Evolutionary conservation across 1,284 basidiomycete species (phyloP).

Genomic region (Sporisorium exsertum): DNA sequence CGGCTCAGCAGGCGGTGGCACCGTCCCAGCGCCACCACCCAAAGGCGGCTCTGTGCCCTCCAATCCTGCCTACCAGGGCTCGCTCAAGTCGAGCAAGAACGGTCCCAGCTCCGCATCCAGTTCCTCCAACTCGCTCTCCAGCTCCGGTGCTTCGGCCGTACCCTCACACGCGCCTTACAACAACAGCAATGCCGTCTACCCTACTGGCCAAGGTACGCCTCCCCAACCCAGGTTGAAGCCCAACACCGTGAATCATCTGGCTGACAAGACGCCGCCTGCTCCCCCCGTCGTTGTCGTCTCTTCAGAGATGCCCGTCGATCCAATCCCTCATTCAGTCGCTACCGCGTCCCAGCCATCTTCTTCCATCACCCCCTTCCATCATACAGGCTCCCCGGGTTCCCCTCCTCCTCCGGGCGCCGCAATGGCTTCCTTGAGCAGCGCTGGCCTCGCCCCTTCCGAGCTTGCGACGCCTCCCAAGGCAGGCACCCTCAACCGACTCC

Average conservation of each 20-base stretch:
- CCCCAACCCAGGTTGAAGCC: constrained; percentile 29
- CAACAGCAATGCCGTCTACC: constrained; percentile 24
- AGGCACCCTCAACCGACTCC: constrained; percentile 58
- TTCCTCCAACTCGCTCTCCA: constrained; percentile 49
- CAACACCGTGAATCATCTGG: constrained; percentile 36
- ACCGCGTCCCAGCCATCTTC: constrained; percentile 50
- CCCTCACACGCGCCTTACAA: constrained; percentile 28
- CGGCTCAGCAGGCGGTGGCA: constrained; percentile 46
- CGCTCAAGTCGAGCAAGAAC: constrained; percentile 50
- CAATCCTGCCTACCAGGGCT: constrained; percentile 55
- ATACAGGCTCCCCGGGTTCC: constrained; percentile 52
- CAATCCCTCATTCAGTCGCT: constrained; percentile 57
- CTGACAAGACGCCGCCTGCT: constrained; percentile 62
- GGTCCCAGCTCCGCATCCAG: constrained; percentile 52
- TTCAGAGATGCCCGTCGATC: constrained; percentile 62
- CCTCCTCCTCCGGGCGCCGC: constrained; percentile 59
- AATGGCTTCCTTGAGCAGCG: constrained; percentile 49
- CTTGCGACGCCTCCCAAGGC: constrained; percentile 59
- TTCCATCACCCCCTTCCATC: constrained; percentile 54
- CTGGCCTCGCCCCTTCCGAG: constrained; percentile 48
- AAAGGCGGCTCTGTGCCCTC: constrained; percentile 59
- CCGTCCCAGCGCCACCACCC: constrained; percentile 57
- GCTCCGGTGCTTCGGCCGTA: constrained; percentile 23
- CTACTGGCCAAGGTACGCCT: constrained; percentile 50
- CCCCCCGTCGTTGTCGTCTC: constrained; percentile 65